Evolutionary conservation across 2,329 filamentous ascomycete genomes (phyloP).

Genomic region (Dendrostoma leiphaemia): DNA sequence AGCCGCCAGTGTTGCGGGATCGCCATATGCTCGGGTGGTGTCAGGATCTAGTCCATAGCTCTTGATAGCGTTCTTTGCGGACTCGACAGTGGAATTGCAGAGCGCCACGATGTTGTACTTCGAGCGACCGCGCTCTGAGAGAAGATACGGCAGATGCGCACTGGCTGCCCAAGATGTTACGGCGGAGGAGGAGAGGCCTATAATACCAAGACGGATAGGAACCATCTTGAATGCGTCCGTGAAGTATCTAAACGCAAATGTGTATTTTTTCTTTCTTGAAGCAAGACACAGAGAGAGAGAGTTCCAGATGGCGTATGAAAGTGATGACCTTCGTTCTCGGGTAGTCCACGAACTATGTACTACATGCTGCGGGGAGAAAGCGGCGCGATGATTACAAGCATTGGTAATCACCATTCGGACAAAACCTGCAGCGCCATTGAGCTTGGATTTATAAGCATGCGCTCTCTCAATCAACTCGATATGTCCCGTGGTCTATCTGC

Average conservation of each 20-base stretch:
- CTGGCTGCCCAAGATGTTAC: conserved; percentile 51
- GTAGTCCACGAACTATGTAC: too few species aligned
- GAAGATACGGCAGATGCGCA: conserved; percentile 60
- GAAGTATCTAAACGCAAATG: too few species aligned
- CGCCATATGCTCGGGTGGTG: conserved; percentile 46
- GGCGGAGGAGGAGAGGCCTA: conserved; percentile 54
- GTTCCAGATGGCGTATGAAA: too few species aligned
- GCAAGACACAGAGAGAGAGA: too few species aligned
- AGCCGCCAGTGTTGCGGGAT: conserved; percentile 44
- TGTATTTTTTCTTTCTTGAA: too few species aligned
- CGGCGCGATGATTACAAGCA: too few species aligned
- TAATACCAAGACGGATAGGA: conserved; percentile 55
- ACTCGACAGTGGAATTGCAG: conserved; percentile 46
- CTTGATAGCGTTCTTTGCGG: conserved; percentile 42
- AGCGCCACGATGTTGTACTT: conserved; percentile 51
- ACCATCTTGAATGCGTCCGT: conserved; percentile 27
- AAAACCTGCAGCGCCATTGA: background rate
- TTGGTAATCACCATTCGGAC: background rate
- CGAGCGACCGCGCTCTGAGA: conserved; percentile 39
- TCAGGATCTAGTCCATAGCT: conserved; percentile 38
- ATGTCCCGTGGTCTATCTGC: too few species aligned
- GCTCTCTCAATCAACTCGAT: too few species aligned
- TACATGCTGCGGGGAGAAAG: too few species aligned
- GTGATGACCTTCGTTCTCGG: too few species aligned
- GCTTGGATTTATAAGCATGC: background rate